Conservation (phyloP, 2,329 filamentous ascomycete genomes). For the Pseudogymnoascus sp. region DNA sequence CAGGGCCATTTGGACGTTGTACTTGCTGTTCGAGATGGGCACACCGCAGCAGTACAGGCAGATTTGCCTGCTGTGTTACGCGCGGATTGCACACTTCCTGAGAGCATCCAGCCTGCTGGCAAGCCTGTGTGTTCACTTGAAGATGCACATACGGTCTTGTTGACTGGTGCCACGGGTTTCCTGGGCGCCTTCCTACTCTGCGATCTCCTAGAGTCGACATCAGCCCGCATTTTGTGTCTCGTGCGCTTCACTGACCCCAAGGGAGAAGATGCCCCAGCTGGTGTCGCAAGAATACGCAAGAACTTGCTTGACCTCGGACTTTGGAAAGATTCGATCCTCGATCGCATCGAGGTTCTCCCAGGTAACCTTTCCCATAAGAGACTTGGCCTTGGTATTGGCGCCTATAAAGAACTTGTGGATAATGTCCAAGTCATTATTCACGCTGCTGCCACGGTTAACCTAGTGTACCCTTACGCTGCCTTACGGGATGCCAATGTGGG, state of each 20-base stretch:
- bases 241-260: constrained; percentile 64
- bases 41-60: constrained; percentile 66
- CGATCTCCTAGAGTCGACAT: constrained; percentile 59
- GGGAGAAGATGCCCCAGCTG: constrained; percentile 55
- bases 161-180: constrained; percentile 72
- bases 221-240: constrained; percentile 63
- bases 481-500: constrained; percentile 66
- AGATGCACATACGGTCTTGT: constrained; percentile 59
- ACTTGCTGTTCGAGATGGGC: constrained; percentile 61
- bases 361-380: constrained; percentile 63
- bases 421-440: constrained; percentile 69
- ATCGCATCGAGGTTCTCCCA: constrained; percentile 67
- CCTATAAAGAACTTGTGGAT: constrained; percentile 56
- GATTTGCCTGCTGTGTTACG: constrained; percentile 63
- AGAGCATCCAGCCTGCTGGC: constrained; percentile 55
- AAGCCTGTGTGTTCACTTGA: constrained; percentile 50
- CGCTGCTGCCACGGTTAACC: constrained; percentile 68
- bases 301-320: constrained; percentile 72
- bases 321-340: constrained; percentile 70
- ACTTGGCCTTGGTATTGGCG: constrained; percentile 58
- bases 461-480: constrained; percentile 75
- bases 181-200: constrained; percentile 67
- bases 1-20: constrained; percentile 66
- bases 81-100: constrained; percentile 58
- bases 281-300: constrained; percentile 64